Base-by-base conservation (phyloP, 2,329 filamentous ascomycete species). In the Colletotrichum caudatum region DNA sequence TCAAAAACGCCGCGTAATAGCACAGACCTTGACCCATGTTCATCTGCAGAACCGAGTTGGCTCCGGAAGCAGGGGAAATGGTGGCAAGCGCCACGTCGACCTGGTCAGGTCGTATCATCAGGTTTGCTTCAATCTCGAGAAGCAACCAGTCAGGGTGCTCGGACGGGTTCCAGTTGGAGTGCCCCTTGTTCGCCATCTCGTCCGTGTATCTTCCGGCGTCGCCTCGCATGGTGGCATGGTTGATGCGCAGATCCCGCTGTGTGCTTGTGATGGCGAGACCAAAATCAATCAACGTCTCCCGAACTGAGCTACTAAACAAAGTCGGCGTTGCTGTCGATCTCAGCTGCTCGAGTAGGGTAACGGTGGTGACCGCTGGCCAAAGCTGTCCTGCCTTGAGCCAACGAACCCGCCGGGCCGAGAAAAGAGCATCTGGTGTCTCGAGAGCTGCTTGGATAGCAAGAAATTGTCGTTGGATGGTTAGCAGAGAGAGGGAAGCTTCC, bases 121-220 rank as follows among this genome's bases (percentile, higher is more conserved):
- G 78, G 69, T 92, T 85, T 0, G 86, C 83, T 63, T 93, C 91
- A 18, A 93, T 86, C 73, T 93, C 91, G 0, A 94, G 78, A 0
- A 93, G 80, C 0, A 93, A 77, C 88, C 90, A 92, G 75, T 93
- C 91, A 0, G 89, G 83, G 41, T 85, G 78, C 0, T 88, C 79
- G 0, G 77, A n/a, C 0, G 89, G 86, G 2, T 82, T 76, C 90
- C 90, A 92, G 39, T 90, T 88, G 0, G 75, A 76, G 74, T 92
- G 90, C 0, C 88, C 89, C 0, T 48, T 41, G 60, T 87, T 88
- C 0, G 66, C 69, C 16, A 78, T 74, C 71, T 91, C 88, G 5
- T 87, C 84, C 1, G 74, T 20, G 1, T 80, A 73, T 76, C 74
- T 75, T 73, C 78, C 66, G 74, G 67, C 23, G 33, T 80, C 75